Percentiles rank a stretch among this genome's conserved stretches.
These are phyloP conservation scores for Camelina neglecta DNA, from an alignment of 345 rosid species.

Conservation along the genomic window DNA sequence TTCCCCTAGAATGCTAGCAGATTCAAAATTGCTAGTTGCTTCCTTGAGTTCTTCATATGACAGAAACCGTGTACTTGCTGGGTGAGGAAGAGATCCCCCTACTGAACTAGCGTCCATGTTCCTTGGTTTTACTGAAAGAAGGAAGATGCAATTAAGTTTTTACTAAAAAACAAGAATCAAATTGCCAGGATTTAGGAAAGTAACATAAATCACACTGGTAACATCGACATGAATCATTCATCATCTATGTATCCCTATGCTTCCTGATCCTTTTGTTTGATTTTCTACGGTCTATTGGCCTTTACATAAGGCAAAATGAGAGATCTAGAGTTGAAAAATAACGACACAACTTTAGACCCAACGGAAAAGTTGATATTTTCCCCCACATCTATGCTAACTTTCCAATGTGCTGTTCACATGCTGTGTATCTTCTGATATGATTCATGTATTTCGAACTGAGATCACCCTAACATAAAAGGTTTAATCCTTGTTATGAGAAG, in stretches of 20 bases:
- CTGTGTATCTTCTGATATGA: conserved; percentile 22
- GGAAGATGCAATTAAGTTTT: conserved; percentile 6
- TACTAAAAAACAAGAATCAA: background rate
- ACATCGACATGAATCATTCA: background rate
- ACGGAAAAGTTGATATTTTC: conserved; percentile 9
- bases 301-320: conserved; percentile 6
- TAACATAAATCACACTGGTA: conserved; percentile 18
- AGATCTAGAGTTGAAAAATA: conserved; percentile 18
- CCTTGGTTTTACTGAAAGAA: conserved; percentile 65
- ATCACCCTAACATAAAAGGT: conserved; percentile 13
- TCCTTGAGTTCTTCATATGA: conserved; percentile 94
- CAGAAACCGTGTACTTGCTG: conserved; percentile 84
- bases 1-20: conserved; percentile 89
- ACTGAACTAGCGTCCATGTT: conserved; percentile 52
- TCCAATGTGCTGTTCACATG: background rate
- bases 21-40: conserved; percentile 91
- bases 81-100: conserved; percentile 79
- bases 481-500: conserved; percentile 34
- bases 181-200: background rate
- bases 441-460: conserved; percentile 13
- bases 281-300: conserved; percentile 16
- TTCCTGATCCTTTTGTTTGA: background rate
- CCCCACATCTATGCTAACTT: conserved; percentile 16
- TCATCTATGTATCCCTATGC: background rate
- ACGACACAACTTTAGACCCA: background rate